Conservation (phyloP, 106 monocot species). For the Acorus calamus region DNA sequence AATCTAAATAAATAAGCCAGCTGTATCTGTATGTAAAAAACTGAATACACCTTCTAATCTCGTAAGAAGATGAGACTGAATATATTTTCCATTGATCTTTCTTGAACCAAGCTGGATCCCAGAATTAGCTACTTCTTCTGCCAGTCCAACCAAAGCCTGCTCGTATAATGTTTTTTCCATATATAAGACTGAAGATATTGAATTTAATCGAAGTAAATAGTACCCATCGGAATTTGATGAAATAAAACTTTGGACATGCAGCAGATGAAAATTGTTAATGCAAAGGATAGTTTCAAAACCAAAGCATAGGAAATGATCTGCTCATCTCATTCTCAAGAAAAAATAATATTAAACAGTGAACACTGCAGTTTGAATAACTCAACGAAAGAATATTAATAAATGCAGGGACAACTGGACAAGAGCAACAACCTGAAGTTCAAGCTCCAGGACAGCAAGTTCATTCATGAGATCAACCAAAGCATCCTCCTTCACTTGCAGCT, state of each 20-base stretch:
- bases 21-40: background rate
- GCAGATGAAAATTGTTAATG: too few relatives aligned
- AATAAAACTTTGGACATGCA: too few relatives aligned
- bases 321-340: too few relatives aligned
- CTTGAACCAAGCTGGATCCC: constrained; percentile 31
- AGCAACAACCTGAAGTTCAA: constrained; percentile 61
- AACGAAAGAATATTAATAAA: background rate
- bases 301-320: too few relatives aligned
- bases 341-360: background rate
- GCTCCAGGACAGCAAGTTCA: constrained; percentile 72
- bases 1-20: background rate
- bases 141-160: constrained; percentile 57
- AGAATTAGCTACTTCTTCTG: constrained; percentile 61
- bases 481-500: constrained; percentile 61
- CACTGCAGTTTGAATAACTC: too few relatives aligned
- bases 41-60: constrained; percentile 52
- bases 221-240: too few relatives aligned
- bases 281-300: too few relatives aligned
- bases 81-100: constrained; percentile 80
- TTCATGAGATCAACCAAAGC: constrained; percentile 43
- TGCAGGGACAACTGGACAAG: background rate
- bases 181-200: too few relatives aligned
- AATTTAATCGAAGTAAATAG: too few relatives aligned
- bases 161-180: too few relatives aligned
- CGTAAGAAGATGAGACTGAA: constrained; percentile 62